Evolutionary conservation across 2,329 filamentous ascomycete species (phyloP).

Genomic region (Microcyclosporella mali): DNA sequence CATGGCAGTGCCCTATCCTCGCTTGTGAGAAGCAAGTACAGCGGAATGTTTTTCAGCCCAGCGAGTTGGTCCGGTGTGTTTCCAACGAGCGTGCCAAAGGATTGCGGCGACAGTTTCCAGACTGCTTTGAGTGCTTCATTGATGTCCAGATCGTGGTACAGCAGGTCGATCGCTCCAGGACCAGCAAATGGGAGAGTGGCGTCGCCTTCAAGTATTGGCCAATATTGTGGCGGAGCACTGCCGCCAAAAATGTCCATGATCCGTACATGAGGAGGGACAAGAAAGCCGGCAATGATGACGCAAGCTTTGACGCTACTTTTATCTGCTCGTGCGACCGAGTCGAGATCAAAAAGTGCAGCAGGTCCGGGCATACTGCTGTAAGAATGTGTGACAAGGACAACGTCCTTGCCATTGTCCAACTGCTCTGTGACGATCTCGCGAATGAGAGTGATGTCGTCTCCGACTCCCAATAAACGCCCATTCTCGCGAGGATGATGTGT

Average conservation of each 20-base stretch:
- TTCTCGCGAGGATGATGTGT: neutral
- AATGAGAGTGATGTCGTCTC: conserved; percentile 8
- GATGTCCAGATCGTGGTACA: conserved; percentile 9
- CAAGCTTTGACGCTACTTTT: neutral
- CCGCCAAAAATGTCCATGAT: conserved; percentile 9
- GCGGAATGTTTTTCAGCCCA: conserved; percentile 4
- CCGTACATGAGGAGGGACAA: conserved; percentile 1
- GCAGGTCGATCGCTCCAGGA: conserved; percentile 6
- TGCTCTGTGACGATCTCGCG: conserved; percentile 1
- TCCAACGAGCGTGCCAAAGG: conserved; percentile 4
- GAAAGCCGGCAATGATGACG: conserved; percentile 9
- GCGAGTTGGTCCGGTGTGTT: conserved; percentile 4
- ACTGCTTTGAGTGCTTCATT: conserved; percentile 10
- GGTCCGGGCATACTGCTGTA: conserved; percentile 5
- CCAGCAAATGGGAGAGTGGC: conserved; percentile 11
- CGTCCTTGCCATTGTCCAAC: conserved; percentile 2
- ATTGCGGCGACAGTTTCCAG: conserved; percentile 8
- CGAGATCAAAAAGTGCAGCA: conserved; percentile 5
- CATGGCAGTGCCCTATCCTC: conserved; percentile 9
- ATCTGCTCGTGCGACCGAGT: neutral
- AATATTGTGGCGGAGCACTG: conserved; percentile 8
- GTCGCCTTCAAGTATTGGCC: conserved; percentile 3
- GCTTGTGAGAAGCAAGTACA: conserved; percentile 7
- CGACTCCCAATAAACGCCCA: conserved; percentile 1
- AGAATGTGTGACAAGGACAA: conserved; percentile 9